Evolutionary conservation across 495 filamentous ascomycete species (phyloP), one percentile per base, ranked within the genome.

Genomic region (Trichoderma erinaceum): DNA sequence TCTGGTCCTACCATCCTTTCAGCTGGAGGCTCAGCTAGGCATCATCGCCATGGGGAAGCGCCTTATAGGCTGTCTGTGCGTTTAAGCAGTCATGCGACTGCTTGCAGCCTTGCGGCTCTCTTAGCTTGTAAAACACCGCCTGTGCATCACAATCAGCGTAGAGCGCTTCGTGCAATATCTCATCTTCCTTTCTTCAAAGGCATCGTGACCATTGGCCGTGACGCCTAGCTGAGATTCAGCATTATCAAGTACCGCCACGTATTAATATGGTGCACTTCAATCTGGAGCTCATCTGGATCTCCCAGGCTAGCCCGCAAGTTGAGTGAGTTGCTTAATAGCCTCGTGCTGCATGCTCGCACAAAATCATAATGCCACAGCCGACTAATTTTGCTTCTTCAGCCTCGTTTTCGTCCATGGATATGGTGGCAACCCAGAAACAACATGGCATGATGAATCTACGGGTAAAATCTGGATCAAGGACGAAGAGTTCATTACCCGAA

Each of bases 401-500:
- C 52, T 61, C 12, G 52, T 61, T 23, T 61, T 61, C 27, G 52
- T 61, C 23, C 52, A 61, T 61, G 52, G 52, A 27, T 61, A 61
- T 61, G 52, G 52, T 23, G 52, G 52, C 1, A 61, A 61, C 15
- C 52, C 52, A 27, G 52, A 61, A 29, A 61, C 52, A 10, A 61
- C 52, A 32, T 61, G 52, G 52, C 52, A 61, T 32, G 52, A 61
- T 12, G 52, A 32, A 16, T 61, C 52, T 11, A 61, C 52, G 4
- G 52, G 52, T 8, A 61, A 61, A 23, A 61, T 61, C 21, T 61
- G 52, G 52, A 61, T 61, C 23, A 61, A 61, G 15, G 52, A 61
- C 52, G 52, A 61, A 32, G 52, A 61, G 27, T 61, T 61, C 23
- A 29, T 61, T 10, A 61, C 52, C 13, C 52, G 27, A 10, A 61